Evolutionary conservation across 371 early-diverging fungal species (phyloP).

Genomic region (Mucor saturninus): DNA sequence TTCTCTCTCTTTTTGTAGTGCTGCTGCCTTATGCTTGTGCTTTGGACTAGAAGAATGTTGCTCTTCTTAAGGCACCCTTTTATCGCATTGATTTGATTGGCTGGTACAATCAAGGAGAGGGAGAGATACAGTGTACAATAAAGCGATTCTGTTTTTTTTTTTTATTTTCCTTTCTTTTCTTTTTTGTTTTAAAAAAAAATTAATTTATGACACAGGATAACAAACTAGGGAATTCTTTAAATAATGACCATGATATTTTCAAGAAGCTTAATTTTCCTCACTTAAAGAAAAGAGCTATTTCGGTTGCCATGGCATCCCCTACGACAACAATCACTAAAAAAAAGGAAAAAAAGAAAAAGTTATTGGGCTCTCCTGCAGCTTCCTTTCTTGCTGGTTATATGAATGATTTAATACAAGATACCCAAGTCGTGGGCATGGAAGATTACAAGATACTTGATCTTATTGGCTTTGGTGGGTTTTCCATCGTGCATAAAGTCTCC

Average conservation of each 20-base stretch:
- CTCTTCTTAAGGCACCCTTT: conserved; percentile 1
- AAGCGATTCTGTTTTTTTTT: background rate
- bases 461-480: conserved; percentile 74
- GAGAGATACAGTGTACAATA: background rate
- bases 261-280: conserved; percentile 36
- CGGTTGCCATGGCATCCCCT: background rate
- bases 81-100: conserved; percentile 1
- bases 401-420: conserved; percentile 1
- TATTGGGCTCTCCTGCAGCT: conserved; percentile 57
- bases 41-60: conserved; percentile 34
- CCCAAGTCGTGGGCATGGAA: conserved; percentile 61
- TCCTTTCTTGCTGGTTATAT: conserved; percentile 63
- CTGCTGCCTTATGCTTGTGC: conserved; percentile 29
- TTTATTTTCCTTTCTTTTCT: background rate
- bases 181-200: background rate
- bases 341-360: background rate
- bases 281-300: conserved; percentile 1
- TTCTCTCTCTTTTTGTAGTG: conserved; percentile 7
- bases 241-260: conserved; percentile 21
- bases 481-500: conserved; percentile 64
- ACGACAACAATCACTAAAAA: background rate
- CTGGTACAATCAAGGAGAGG: background rate
- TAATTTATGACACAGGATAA: background rate
- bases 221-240: conserved; percentile 3
- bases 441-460: conserved; percentile 61